Percentiles rank a stretch among this genome's conserved stretches.
phyloP scores from a whole-genome alignment of 148 eudicot genomes.

The Amaranthus hypochondriacus region DNA sequence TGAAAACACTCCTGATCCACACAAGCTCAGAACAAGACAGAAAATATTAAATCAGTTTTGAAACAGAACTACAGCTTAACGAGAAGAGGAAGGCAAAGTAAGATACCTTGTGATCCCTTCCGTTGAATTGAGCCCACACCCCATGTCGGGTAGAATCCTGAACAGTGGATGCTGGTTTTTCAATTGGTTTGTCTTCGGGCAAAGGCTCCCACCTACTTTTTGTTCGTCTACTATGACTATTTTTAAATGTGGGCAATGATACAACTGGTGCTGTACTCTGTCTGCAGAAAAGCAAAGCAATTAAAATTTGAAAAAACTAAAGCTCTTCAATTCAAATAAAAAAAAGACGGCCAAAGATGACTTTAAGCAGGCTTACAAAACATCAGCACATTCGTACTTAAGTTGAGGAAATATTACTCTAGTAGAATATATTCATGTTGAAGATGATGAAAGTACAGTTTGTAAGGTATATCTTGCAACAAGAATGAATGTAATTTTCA shows the following conservation, averaged over 20 bases:
- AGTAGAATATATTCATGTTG: background rate
- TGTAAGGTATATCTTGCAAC: background rate
- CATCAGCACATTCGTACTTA: background rate
- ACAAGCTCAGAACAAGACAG: background rate
- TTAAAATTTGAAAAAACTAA: background rate
- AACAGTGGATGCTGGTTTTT: conserved; percentile 40
- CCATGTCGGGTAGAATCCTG: conserved; percentile 49
- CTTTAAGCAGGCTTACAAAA: background rate
- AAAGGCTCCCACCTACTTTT: conserved; percentile 99
- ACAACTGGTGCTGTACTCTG: conserved; percentile 41
- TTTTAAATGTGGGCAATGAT: conserved; percentile 43
- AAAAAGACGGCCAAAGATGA: background rate
- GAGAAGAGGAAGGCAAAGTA: background rate
- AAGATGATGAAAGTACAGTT: background rate
- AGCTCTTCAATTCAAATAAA: background rate
- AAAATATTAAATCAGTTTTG: background rate
- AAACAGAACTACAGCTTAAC: conserved; percentile 2
- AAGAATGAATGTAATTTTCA: background rate
- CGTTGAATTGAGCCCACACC: conserved; percentile 49
- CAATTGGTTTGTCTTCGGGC: conserved; percentile 56
- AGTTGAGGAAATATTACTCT: background rate
- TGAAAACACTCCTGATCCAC: conserved; percentile 3
- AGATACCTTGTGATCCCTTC: conserved; percentile 62
- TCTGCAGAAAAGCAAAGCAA: conserved; percentile 36
- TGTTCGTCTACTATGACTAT: conserved; percentile 81